phyloP scores from a whole-genome alignment of 192 early-diverging fungal species.

The Chytriomyces hyalinus region DNA sequence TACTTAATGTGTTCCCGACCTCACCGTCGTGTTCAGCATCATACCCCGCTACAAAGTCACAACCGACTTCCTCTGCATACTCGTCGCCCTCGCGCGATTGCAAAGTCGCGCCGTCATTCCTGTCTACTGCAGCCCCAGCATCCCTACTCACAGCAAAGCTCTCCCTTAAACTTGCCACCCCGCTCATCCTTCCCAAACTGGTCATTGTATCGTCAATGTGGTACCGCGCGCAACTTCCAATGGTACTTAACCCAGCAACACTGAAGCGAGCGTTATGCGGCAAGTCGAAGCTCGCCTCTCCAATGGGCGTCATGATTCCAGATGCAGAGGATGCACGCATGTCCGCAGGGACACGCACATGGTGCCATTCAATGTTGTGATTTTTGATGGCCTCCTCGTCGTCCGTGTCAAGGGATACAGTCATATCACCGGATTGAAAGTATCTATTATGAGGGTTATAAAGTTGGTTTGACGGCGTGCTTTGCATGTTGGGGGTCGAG shows the following conservation, averaged over 20 bases:
- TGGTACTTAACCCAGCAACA: conserved; percentile 43
- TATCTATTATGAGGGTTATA: background rate
- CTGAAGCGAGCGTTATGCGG: background rate
- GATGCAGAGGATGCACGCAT: too few species aligned
- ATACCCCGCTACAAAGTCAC: background rate
- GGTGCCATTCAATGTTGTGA: background rate
- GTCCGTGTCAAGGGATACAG: background rate
- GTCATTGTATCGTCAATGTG: conserved; percentile 21
- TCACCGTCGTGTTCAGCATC: conserved; percentile 17
- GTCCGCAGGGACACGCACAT: background rate
- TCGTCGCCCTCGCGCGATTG: conserved; percentile 3
- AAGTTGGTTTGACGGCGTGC: background rate
- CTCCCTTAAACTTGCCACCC: conserved; percentile 6
- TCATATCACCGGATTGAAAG: background rate
- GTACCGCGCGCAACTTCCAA: conserved; percentile 22
- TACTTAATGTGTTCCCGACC: conserved; percentile 12
- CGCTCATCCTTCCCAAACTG: conserved; percentile 22
- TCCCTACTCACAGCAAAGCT: background rate
- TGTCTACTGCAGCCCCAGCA: conserved; percentile 2
- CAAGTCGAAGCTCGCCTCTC: conserved; percentile 39
- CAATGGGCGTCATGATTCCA: conserved; percentile 53
- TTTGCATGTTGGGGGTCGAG: background rate
- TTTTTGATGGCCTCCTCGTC: conserved; percentile 8
- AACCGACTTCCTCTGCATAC: background rate
- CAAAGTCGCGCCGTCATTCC: background rate